Conservation (phyloP, 2,329 filamentous ascomycete species). For the Ceratocystis lukuohia region DNA sequence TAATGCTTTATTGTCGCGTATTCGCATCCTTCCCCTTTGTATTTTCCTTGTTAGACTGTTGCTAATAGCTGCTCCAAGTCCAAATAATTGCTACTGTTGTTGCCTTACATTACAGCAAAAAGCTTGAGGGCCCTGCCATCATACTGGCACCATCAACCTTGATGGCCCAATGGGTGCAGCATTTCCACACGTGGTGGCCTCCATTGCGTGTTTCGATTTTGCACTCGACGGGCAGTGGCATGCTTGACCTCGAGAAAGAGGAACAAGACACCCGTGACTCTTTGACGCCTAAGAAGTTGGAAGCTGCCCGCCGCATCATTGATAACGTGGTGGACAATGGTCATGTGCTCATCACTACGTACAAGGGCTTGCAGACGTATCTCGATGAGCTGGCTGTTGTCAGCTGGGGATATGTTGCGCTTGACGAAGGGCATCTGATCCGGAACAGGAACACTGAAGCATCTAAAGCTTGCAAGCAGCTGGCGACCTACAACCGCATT, state of each 20-base stretch:
- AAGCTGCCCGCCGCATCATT: slow-evolving; percentile 65
- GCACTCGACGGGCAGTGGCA: slow-evolving; percentile 89
- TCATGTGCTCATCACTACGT: slow-evolving; percentile 89
- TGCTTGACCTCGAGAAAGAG: slow-evolving; percentile 67
- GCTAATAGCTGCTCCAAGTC: slow-evolving; percentile 26
- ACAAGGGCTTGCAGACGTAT: slow-evolving; percentile 89
- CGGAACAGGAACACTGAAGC: slow-evolving; percentile 91
- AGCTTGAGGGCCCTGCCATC: slow-evolving; percentile 70
- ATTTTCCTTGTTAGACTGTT: neutral
- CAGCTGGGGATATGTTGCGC: slow-evolving; percentile 83
- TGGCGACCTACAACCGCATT: slow-evolving; percentile 77
- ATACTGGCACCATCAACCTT: slow-evolving; percentile 90
- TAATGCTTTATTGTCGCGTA: too few species aligned
- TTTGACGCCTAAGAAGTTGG: slow-evolving; percentile 37
- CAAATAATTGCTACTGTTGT: slow-evolving; percentile 66
- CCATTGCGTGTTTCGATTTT: slow-evolving; percentile 89
- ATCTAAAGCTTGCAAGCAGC: slow-evolving; percentile 87
- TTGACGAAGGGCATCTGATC: slow-evolving; percentile 97
- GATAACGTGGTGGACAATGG: slow-evolving; percentile 70
- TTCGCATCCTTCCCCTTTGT: neutral
- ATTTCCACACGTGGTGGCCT: slow-evolving; percentile 99
- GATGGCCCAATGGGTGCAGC: slow-evolving; percentile 94
- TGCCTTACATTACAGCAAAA: slow-evolving; percentile 81
- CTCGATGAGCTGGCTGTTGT: slow-evolving; percentile 66
- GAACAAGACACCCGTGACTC: slow-evolving; percentile 38